phyloP scores from a whole-genome alignment of 805 yeast genomes.

The Wickerhamomyces xylosicus region DNA sequence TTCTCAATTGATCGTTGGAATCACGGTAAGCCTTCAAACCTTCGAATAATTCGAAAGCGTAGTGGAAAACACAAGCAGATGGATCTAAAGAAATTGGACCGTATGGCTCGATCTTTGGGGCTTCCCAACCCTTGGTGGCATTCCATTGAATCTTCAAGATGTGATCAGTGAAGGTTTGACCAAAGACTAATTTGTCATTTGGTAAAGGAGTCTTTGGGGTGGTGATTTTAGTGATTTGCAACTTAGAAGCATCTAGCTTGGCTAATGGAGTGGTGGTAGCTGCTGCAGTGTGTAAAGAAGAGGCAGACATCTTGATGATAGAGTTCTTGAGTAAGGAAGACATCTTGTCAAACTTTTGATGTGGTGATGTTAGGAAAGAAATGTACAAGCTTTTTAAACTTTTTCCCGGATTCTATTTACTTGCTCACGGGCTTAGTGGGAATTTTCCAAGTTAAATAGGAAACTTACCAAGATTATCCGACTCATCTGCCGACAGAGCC shows the following conservation, averaged over 20 bases:
- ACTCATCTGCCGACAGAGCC: background rate
- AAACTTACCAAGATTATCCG: background rate
- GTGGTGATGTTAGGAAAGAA: too few relatives aligned
- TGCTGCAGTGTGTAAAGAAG: conserved; percentile 7
- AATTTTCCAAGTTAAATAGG: background rate
- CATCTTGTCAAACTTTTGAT: background rate
- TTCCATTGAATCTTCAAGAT: conserved; percentile 87
- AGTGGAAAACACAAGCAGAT: conserved; percentile 84
- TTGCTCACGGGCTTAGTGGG: too few relatives aligned
- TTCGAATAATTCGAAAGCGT: conserved; percentile 90
- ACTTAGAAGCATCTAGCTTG: conserved; percentile 43
- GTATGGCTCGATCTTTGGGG: conserved; percentile 84
- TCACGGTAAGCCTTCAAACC: conserved; percentile 88
- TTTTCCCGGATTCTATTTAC: too few relatives aligned
- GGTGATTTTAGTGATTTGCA: conserved; percentile 35
- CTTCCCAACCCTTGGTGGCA: conserved; percentile 67
- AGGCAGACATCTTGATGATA: conserved; percentile 1
- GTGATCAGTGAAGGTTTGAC: conserved; percentile 74
- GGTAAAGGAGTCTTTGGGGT: conserved; percentile 46
- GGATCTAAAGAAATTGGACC: conserved; percentile 75
- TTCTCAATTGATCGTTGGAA: conserved; percentile 52
- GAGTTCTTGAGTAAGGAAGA: conserved; percentile 2
- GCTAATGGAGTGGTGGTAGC: conserved; percentile 17
- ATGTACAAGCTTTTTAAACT: too few relatives aligned
- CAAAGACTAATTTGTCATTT: conserved; percentile 57